Evolutionary conservation across 768 basidiomycete genomes (phyloP), one percentile per base, ranked within the genome.

Genomic region (Lactarius akahatsu): DNA sequence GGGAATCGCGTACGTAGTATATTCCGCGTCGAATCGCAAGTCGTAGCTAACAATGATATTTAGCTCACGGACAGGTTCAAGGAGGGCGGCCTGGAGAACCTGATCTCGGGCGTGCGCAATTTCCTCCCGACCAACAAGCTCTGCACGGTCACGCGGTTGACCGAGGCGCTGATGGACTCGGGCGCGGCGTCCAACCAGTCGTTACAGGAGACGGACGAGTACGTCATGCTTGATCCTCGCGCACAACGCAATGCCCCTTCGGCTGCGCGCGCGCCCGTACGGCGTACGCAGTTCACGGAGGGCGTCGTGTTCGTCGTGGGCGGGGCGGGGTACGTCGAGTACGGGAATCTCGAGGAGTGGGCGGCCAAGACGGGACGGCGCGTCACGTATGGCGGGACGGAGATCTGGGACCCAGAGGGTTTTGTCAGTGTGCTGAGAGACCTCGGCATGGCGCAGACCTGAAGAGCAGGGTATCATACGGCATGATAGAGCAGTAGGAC

Each of bases 151-250:
- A 98, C 97, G 0, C 88, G 97, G 13, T 82, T 99, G 38, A 89
- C 92, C 1, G 97, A 98, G 73, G 96, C 97, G 26, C 81, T 99
- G 34, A 98, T 98, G 96, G 97, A 99, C 74, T 96, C 97, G 0
- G 89, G 95, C 0, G 83, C 91, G 2, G 97, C 94, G n/a, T 67
- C 65, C 11, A 96, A 95, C 66, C 92, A 96, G 75, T 98, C 97
- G 5, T 77, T 99, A 40, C 90, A 66, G 32, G 65, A 63, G 65
- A 69, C 62, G 47, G 66, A 68, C 59, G 10, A 88, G 91, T 26
- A 88, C 90, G 16, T 86, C 90, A 11, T 85, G 90, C 58, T 69
- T 7, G 79, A 76, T 62, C 78, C 65, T 71, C 83, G 64, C 72
- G 74, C 76, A 4, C 67, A 71, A 71, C 79, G 86, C 40, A 73